Conservation (phyloP, 805 yeast species). For the Metschnikowia orientalis region DNA sequence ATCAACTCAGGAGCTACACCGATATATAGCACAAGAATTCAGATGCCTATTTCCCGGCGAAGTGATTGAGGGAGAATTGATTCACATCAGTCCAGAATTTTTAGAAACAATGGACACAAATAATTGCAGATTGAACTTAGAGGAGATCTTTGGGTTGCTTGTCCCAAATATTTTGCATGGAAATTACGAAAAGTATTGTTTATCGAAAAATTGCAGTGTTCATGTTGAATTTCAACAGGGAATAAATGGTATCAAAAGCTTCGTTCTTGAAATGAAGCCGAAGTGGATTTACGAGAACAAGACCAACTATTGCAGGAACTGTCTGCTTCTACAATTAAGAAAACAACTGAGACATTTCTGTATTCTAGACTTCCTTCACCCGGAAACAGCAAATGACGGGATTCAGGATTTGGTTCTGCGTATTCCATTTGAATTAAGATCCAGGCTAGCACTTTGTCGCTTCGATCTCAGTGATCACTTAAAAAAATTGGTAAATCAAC, state of each 20-base stretch:
- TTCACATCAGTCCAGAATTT: slow-evolving; percentile 29
- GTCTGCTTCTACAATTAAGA: slow-evolving; percentile 14
- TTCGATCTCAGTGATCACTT: slow-evolving; percentile 4
- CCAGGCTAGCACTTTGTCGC: slow-evolving; percentile 3
- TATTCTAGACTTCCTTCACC: slow-evolving; percentile 12
- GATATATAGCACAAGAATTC: slow-evolving; percentile 36
- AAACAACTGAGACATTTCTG: slow-evolving; percentile 16
- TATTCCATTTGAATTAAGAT: slow-evolving; percentile 3
- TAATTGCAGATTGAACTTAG: slow-evolving; percentile 28
- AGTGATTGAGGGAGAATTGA: slow-evolving; percentile 31
- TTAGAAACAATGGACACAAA: slow-evolving; percentile 24
- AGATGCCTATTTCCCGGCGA: slow-evolving; percentile 27
- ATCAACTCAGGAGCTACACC: slow-evolving; percentile 37
- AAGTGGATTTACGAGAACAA: slow-evolving; percentile 18
- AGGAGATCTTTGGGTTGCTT: slow-evolving; percentile 42
- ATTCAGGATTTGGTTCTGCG: slow-evolving; percentile 12
- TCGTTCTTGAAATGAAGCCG: slow-evolving; percentile 17
- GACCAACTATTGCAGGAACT: slow-evolving; percentile 16
- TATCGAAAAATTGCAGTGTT: slow-evolving; percentile 37
- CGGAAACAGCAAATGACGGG: slow-evolving; percentile 8
- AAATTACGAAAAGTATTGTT: slow-evolving; percentile 22
- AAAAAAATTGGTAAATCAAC: slow-evolving; percentile 2
- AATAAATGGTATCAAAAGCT: background rate
- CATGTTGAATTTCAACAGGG: slow-evolving; percentile 14
- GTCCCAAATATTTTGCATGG: slow-evolving; percentile 40